phyloP scores from a whole-genome alignment of 768 basidiomycete genomes.

The Lactarius sp. region DNA sequence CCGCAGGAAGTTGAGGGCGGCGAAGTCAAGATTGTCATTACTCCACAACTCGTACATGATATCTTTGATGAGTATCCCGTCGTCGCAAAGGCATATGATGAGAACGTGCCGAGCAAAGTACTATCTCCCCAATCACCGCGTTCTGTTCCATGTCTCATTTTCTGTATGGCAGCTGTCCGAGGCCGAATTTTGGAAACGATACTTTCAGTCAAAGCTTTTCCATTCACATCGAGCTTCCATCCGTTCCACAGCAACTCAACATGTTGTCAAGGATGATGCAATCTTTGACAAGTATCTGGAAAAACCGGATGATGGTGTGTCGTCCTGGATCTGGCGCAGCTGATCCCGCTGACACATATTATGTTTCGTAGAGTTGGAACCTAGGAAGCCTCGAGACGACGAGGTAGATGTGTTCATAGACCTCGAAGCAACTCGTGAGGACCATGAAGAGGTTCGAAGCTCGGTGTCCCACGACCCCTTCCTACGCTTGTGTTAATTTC shows the following conservation, averaged over 20 bases:
- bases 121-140: slow-evolving; percentile 6
- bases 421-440: slow-evolving; percentile 82
- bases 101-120: slow-evolving; percentile 88
- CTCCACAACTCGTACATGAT: slow-evolving; percentile 87
- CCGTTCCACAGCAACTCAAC: slow-evolving; percentile 76
- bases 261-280: slow-evolving; percentile 83
- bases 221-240: slow-evolving; percentile 93
- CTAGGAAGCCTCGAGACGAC: slow-evolving; percentile 60
- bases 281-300: slow-evolving; percentile 98
- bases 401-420: slow-evolving; percentile 75
- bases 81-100: slow-evolving; percentile 85
- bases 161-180: slow-evolving; percentile 62
- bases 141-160: slow-evolving; percentile 3
- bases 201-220: slow-evolving; percentile 94
- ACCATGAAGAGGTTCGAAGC: slow-evolving; percentile 73
- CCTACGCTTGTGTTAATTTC: slow-evolving; percentile 3
- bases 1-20: slow-evolving; percentile 80
- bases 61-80: slow-evolving; percentile 98
- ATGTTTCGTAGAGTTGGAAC: slow-evolving; percentile 59
- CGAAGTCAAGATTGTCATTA: slow-evolving; percentile 85
- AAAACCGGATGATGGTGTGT: slow-evolving; percentile 86
- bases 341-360: background rate
- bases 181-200: slow-evolving; percentile 93
- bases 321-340: background rate
- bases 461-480: slow-evolving; percentile 4